Conservation (phyloP, 768 basidiomycete species). For the Amylocystis lapponica region DNA sequence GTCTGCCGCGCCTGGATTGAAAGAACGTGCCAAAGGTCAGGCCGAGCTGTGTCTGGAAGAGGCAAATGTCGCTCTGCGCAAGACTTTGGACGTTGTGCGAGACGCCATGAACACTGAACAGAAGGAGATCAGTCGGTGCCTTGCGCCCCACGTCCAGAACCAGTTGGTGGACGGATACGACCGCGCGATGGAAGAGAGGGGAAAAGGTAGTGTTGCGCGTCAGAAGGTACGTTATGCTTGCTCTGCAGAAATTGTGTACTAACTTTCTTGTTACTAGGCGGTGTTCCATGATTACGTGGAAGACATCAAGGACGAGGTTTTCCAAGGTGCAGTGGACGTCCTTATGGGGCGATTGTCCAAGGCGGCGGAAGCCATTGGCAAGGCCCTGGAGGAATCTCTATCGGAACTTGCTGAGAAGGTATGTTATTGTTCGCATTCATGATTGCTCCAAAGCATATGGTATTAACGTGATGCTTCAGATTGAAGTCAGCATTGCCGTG, state of each 20-base stretch:
- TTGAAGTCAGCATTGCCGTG: constrained; percentile 51
- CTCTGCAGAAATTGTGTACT: too few relatives aligned
- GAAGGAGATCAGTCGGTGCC: constrained; percentile 53
- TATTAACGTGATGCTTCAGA: constrained; percentile 24
- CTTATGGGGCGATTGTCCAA: constrained; percentile 41
- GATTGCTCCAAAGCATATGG: constrained; percentile 2
- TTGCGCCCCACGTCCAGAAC: constrained; percentile 50
- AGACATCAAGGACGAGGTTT: constrained; percentile 42
- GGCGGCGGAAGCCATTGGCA: constrained; percentile 46
- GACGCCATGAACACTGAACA: constrained; percentile 48
- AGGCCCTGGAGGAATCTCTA: constrained; percentile 41
- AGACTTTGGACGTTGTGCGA: constrained; percentile 41
- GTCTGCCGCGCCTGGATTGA: constrained; percentile 44
- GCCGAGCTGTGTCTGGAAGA: constrained; percentile 48
- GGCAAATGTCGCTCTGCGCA: constrained; percentile 41
- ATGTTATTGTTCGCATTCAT: constrained; percentile 7
- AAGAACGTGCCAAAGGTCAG: constrained; percentile 46
- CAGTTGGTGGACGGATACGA: constrained; percentile 48
- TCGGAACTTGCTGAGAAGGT: constrained; percentile 52
- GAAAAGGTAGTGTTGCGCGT: constrained; percentile 50
- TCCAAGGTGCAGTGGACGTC: constrained; percentile 45
- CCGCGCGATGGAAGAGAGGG: constrained; percentile 47
- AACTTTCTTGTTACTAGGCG: constrained; percentile 29
- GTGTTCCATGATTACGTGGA: constrained; percentile 43
- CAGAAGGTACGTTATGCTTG: constrained; percentile 41